These are phyloP conservation scores for Claviceps digitariae DNA, from an alignment of 2,329 filamentous ascomycete genomes.

Conservation along the genomic window DNA sequence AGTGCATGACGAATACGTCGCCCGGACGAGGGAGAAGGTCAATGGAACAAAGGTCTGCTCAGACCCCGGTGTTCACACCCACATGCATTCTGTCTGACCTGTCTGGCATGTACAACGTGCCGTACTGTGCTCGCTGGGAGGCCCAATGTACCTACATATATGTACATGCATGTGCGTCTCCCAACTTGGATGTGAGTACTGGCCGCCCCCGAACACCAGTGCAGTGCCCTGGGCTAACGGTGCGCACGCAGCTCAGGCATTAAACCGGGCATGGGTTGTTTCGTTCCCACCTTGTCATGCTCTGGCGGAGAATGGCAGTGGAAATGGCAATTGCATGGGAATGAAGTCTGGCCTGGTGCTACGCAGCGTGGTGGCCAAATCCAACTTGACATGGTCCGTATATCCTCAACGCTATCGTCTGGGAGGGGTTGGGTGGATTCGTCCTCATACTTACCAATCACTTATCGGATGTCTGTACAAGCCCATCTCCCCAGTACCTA, in stretches of 20 bases:
- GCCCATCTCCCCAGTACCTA: neutral
- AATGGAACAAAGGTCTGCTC: neutral
- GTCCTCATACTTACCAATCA: neutral
- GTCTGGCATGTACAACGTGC: neutral
- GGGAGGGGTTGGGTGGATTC: too few species aligned
- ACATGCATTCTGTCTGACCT: neutral
- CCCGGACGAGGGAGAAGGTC: neutral
- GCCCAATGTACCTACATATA: neutral
- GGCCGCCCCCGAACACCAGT: neutral
- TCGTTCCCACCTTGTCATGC: neutral
- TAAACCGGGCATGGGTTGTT: neutral
- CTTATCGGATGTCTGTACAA: neutral
- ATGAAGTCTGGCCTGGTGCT: neutral
- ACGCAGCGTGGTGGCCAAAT: neutral
- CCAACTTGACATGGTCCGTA: neutral
- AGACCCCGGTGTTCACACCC: neutral
- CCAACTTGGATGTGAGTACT: too few species aligned
- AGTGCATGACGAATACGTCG: neutral
- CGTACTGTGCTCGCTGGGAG: neutral
- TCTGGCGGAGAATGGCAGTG: neutral
- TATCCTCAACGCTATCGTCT: too few species aligned
- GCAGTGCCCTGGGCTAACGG: neutral
- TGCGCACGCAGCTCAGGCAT: neutral
- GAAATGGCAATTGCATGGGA: neutral
- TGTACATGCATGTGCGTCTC: neutral